Evolutionary conservation across 352 stramenopile genomes (phyloP).

Genomic region (Globisporangium yorkense): DNA sequence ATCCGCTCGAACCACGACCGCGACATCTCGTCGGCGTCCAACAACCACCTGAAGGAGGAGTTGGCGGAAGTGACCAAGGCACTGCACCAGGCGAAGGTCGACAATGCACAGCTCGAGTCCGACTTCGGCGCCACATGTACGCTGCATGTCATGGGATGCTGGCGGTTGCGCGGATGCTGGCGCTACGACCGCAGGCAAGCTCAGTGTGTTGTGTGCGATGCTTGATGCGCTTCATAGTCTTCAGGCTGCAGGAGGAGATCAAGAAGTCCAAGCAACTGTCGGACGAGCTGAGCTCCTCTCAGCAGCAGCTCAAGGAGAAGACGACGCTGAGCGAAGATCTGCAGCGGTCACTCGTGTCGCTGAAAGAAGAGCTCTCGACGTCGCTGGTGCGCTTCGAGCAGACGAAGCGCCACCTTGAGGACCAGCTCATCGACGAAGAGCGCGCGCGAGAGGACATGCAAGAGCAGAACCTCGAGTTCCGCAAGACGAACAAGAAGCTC

Average conservation of each 20-base stretch:
- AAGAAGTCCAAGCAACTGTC: conserved; percentile 46
- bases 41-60: conserved; percentile 74
- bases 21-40: conserved; percentile 69
- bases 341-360: conserved; percentile 44
- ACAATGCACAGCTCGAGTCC: conserved; percentile 67
- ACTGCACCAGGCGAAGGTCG: conserved; percentile 55
- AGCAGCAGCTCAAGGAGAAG: conserved; percentile 42
- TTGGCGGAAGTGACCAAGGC: conserved; percentile 57
- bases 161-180: neutral
- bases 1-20: conserved; percentile 65
- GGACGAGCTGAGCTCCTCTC: conserved; percentile 33
- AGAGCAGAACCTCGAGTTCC: conserved; percentile 69
- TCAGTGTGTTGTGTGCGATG: neutral
- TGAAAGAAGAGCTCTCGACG: conserved; percentile 60
- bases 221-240: conserved; percentile 17
- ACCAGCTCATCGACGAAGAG: conserved; percentile 75
- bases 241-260: conserved; percentile 60
- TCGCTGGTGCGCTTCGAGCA: conserved; percentile 56
- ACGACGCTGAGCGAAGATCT: conserved; percentile 40
- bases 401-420: conserved; percentile 69
- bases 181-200: neutral
- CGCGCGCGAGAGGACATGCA: conserved; percentile 60
- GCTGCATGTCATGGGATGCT: conserved; percentile 1
- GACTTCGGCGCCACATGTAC: conserved; percentile 62
- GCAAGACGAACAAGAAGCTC: conserved; percentile 68